A percentile compares a stretch with the other conserved stretches of the same genome.
phyloP scores from a whole-genome alignment of 176 grass and related monocot species.

The Cenchrus americanus region DNA sequence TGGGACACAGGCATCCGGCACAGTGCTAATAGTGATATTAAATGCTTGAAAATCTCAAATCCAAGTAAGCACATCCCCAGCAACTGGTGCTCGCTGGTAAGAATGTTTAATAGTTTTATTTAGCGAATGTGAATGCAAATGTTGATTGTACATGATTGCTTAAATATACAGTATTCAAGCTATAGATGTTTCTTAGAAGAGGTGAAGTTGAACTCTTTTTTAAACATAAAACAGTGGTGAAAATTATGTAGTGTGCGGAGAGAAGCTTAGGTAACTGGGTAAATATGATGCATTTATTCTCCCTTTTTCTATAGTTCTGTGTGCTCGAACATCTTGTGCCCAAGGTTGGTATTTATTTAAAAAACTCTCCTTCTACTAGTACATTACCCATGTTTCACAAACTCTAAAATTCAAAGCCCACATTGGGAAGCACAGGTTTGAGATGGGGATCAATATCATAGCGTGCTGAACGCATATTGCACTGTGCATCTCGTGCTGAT shows the following conservation, averaged over 20 bases:
- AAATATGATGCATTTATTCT: neutral
- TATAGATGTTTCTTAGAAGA: neutral
- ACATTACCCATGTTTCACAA: neutral
- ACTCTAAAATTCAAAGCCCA: neutral
- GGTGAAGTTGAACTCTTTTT: neutral
- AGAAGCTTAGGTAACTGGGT: neutral
- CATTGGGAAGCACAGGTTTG: neutral
- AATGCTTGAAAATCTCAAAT: neutral
- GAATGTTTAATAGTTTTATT: neutral
- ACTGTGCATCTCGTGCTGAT: neutral
- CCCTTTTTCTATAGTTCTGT: neutral
- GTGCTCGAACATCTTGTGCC: neutral
- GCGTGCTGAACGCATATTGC: neutral
- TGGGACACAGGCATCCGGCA: neutral
- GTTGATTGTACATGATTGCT: neutral
- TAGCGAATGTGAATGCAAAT: neutral
- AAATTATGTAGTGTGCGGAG: neutral
- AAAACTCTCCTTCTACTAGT: neutral
- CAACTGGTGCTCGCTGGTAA: neutral
- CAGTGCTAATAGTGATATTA: slow-evolving; percentile 2
- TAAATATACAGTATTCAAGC: neutral
- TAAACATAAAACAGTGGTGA: neutral
- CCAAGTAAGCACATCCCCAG: neutral
- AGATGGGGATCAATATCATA: neutral
- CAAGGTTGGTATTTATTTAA: neutral